Base-by-base conservation (phyloP, 331 rosid genomes). In the Arachis monticola region DNA sequence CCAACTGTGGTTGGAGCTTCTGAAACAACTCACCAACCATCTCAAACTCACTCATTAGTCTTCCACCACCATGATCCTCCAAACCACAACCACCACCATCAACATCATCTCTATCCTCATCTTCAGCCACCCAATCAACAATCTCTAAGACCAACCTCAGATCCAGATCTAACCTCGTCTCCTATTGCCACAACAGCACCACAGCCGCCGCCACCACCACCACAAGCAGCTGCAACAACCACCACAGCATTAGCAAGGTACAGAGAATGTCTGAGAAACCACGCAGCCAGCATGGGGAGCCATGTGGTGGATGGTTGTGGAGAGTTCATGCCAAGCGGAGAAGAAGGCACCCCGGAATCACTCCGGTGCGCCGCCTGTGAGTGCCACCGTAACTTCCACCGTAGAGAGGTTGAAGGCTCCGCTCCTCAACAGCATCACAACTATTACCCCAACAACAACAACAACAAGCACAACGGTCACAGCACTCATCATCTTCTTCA, bases 321-420 rank as follows among this genome's bases (percentile, higher is more conserved):
- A 12, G 99, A 95, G 77, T 95, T 95, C 88, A 95, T 92, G 99
- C 92, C 98, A 11, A 74, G 86, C 8, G 96, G 96, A 51, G 94
- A 81, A 56, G 87, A 87, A 45, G 91, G 89, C 71, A 73, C 88
- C 1, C 77, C 79, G 1, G 93, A 86, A 78, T 85, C 89, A 9
- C 63, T 92, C 27, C 85, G 76, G 60, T 95, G 99, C 14, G 97
- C 99, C 0, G 99, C 97, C 6, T 92, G 99, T 73, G 97, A 92
- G 0, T 95, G 99, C 79, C 99, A 95, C 84, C 84, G 99, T 7
- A 95, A 83, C 78, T 95, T 95, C 57, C 99, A 95, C 67, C 46
- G 97, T 41, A 92, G 85, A 79, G 96, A 92, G 64, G 67, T 74
- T 6, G 87, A 87, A 30, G 93, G 92, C 38, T 2, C 80, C 17